Base-by-base conservation (phyloP, 208 protist species). In the Strigomonas galati region DNA sequence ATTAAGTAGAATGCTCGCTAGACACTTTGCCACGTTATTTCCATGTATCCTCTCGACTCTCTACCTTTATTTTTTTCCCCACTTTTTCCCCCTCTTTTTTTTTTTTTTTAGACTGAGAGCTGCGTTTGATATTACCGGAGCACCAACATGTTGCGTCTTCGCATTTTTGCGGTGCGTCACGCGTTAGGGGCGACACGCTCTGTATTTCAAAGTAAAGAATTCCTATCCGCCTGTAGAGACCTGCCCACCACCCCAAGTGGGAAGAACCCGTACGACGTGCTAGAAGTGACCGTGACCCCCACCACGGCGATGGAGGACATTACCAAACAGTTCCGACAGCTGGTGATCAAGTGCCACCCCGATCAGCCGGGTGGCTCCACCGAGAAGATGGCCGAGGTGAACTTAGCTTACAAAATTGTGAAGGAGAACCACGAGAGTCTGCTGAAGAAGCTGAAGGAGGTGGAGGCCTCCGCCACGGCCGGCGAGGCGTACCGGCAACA, bases 331-430 rank as follows among this genome's bases (percentile, higher is more conserved):
- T 95, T 92, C 57, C 78, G 88, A 28, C 76, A 81, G 14, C 76
- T 97, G 56, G 92, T 95, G 21, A 80, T 93, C 56, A 75, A 89
- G 64, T 84, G 91, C 60, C 92, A 97, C 71, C 92, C 92, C 28
- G 92, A 97, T 63, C 74, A 85, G 60, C 89, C 86, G n/a, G 89
- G 87, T 31, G 92, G 92, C 27, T 92, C 84, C 23, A 92, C 84
- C n/a, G 87, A 93, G 55, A 87, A 84, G 65, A 97, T 97, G 92
- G 79, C 87, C 1, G 89, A 97, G 71, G 74, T 94, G 31, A 97
- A 97, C 66, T 59, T 88, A 28, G 92, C 92, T 0, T 84, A 97
- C 79, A 89, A 85, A 51, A 97, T 97, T 64, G 63, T 93, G 26
- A 94, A 93, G 70, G 87, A 93, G 52, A 65, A 97, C 57, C 92